These are phyloP conservation scores for Nemania sp. DNA, from an alignment of 2,329 filamentous ascomycete genomes.

Conservation along the genomic window DNA sequence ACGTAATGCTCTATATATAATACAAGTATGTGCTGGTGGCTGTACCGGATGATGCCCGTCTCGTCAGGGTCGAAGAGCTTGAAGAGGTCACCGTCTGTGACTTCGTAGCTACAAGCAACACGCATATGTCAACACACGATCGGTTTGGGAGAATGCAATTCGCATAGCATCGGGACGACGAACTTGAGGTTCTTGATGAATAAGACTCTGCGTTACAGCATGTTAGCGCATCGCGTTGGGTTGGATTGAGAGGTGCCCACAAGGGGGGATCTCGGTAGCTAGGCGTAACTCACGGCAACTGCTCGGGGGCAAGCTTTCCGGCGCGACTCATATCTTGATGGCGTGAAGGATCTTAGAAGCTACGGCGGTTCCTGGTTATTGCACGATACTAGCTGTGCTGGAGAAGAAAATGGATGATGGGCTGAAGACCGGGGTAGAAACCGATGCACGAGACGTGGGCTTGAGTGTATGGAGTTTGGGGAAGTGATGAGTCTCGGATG, in stretches of 20 bases:
- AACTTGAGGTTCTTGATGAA: conserved; percentile 99
- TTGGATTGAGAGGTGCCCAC: background rate
- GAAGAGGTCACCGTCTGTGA: conserved; percentile 96
- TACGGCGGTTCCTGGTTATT: conserved; percentile 26
- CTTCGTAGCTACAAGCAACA: conserved; percentile 78
- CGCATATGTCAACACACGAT: conserved; percentile 16
- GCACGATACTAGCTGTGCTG: conserved; percentile 30
- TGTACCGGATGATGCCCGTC: conserved; percentile 40
- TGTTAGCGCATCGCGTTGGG: conserved; percentile 43
- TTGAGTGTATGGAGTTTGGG: conserved; percentile 25
- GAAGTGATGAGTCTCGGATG: conserved; percentile 24
- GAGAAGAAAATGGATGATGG: conserved; percentile 21
- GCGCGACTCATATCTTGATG: conserved; percentile 90
- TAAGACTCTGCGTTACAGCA: conserved; percentile 74
- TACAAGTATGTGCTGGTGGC: background rate
- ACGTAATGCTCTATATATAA: background rate
- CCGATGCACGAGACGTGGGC: conserved; percentile 29
- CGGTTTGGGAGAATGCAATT: background rate
- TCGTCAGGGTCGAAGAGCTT: conserved; percentile 76
- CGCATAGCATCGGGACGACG: conserved; percentile 37
- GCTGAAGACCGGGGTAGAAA: conserved; percentile 28
- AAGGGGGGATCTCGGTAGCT: conserved; percentile 20
- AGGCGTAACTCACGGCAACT: conserved; percentile 79
- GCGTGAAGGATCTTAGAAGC: conserved; percentile 31
- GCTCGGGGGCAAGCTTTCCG: conserved; percentile 98